Percentiles rank a stretch among this genome's conserved stretches.
Evolutionary conservation across 1,139 yeast species (phyloP).

Genomic region (Hyphopichia wangnamkhiaoensis): DNA sequence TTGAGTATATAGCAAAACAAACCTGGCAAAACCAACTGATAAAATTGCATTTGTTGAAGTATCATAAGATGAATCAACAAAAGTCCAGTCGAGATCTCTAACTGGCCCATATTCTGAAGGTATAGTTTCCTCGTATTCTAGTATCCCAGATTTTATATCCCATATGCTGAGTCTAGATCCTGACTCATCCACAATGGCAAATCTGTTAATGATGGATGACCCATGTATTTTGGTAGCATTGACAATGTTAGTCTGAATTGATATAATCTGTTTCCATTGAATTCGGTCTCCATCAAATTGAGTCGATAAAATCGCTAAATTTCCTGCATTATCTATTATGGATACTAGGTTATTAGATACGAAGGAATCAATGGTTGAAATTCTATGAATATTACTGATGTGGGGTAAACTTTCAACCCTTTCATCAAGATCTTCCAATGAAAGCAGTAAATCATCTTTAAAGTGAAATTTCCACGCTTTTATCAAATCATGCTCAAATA

Average conservation of each 20-base stretch:
- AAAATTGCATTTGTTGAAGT: conserved; percentile 62
- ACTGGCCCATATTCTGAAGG: conserved; percentile 42
- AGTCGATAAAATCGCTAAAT: conserved; percentile 43
- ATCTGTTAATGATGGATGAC: conserved; percentile 65
- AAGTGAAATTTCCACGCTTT: conserved; percentile 36
- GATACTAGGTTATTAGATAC: conserved; percentile 52
- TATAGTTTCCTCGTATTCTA: conserved; percentile 60
- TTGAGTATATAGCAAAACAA: conserved; percentile 73
- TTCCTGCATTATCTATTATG: conserved; percentile 56
- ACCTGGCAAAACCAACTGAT: conserved; percentile 71
- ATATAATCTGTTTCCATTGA: conserved; percentile 53
- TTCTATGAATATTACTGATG: conserved; percentile 38
- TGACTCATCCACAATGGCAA: conserved; percentile 65
- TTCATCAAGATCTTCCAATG: conserved; percentile 11
- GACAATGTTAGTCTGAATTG: conserved; percentile 55
- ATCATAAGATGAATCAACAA: conserved; percentile 43
- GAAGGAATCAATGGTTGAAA: conserved; percentile 60
- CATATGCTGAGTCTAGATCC: conserved; percentile 63
- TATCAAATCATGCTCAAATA: conserved; percentile 26
- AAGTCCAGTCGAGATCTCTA: conserved; percentile 80
- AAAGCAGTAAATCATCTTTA: conserved; percentile 17
- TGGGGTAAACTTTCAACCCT: conserved; percentile 25
- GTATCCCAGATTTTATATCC: conserved; percentile 68
- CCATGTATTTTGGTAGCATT: conserved; percentile 63
- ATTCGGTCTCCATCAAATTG: conserved; percentile 11